These are phyloP conservation scores for Clitopilus hobsonii DNA, from an alignment of 768 basidiomycete species.

Conservation along the genomic window DNA sequence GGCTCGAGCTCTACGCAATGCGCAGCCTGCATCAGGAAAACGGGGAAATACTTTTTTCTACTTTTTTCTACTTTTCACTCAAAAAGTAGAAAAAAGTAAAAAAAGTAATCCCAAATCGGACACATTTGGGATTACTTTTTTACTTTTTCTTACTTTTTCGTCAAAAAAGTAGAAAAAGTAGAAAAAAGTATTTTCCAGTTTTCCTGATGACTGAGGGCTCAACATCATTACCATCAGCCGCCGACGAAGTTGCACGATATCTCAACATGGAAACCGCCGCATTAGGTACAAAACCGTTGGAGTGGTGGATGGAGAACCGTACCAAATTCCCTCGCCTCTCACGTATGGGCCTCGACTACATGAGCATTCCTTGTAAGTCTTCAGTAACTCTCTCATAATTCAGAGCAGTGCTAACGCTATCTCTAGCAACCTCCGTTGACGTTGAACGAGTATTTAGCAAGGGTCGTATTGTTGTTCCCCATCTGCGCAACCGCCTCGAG, in stretches of 20 bases:
- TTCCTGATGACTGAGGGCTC: background rate
- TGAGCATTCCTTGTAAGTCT: slow-evolving; percentile 18
- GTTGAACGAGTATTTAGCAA: slow-evolving; percentile 7
- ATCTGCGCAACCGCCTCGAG: slow-evolving; percentile 2
- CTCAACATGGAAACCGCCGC: background rate
- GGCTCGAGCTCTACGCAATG: too few species aligned
- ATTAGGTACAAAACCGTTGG: background rate
- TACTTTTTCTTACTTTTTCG: background rate
- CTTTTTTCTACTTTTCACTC: too few species aligned
- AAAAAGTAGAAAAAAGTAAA: slow-evolving; percentile 18
- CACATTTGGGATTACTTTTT: too few species aligned
- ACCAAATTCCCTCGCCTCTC: slow-evolving; percentile 21
- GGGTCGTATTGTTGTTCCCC: slow-evolving; percentile 5
- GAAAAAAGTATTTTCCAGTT: background rate
- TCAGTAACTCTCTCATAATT: background rate
- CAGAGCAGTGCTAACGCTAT: background rate
- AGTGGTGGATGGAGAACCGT: slow-evolving; percentile 25
- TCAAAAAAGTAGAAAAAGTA: background rate
- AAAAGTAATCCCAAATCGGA: slow-evolving; percentile 14
- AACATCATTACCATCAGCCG: background rate
- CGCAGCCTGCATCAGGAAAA: too few species aligned
- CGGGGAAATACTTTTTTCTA: too few species aligned
- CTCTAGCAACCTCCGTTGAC: slow-evolving; percentile 6
- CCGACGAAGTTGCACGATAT: background rate
- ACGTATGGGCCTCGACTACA: slow-evolving; percentile 26